These are phyloP conservation scores for Fusarium pseudoanthophilum DNA, from an alignment of 2,329 filamentous ascomycete species.

Conservation along the genomic window DNA sequence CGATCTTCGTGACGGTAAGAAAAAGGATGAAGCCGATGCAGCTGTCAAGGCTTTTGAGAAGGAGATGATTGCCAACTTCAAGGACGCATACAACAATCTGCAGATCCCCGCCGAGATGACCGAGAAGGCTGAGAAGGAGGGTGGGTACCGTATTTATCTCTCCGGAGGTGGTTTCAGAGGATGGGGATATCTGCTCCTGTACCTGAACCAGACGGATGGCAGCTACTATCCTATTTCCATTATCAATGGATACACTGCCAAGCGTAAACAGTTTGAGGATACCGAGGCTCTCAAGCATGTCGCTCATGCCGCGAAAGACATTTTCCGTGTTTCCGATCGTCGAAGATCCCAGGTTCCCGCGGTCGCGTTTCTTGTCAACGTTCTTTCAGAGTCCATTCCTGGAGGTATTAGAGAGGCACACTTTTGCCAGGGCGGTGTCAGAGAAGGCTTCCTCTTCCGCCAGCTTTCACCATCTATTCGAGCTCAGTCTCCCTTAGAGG, in stretches of 20 bases:
- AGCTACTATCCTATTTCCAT: constrained; percentile 75
- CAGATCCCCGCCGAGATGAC: constrained; percentile 63
- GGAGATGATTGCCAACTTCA: constrained; percentile 65
- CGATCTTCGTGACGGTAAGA: constrained; percentile 53
- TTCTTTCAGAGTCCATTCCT: constrained; percentile 69
- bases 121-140: constrained; percentile 54
- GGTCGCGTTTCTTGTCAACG: constrained; percentile 73
- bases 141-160: constrained; percentile 70
- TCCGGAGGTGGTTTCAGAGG: constrained; percentile 77
- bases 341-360: constrained; percentile 74
- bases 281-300: constrained; percentile 54
- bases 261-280: constrained; percentile 61
- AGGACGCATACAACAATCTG: constrained; percentile 62
- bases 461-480: constrained; percentile 60
- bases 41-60: constrained; percentile 57
- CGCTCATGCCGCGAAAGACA: constrained; percentile 49
- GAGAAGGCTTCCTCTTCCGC: constrained; percentile 73
- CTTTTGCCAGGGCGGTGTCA: constrained; percentile 77
- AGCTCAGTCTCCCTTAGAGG: constrained; percentile 66
- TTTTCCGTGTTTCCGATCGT: constrained; percentile 73
- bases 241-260: constrained; percentile 74
- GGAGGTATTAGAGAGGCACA: constrained; percentile 67
- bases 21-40: constrained; percentile 52
- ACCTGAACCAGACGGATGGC: constrained; percentile 67
- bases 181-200: constrained; percentile 73